These are phyloP conservation scores for Bryum argenteum DNA, from an alignment of 225 moss, liverwort and hornwort species.

Conservation along the genomic window DNA sequence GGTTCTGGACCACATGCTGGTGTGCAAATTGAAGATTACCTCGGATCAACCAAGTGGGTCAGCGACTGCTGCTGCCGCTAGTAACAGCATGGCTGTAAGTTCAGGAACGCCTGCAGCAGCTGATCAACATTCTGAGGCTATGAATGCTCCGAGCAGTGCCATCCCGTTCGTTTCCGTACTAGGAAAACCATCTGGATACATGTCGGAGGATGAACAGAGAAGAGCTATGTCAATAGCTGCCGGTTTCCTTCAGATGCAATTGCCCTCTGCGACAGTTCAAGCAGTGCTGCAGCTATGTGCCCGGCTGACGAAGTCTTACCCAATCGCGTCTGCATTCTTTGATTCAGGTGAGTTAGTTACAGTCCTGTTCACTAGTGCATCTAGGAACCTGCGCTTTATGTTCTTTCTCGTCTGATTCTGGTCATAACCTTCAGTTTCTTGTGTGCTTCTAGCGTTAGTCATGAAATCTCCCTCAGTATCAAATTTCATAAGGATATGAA, in stretches of 20 bases:
- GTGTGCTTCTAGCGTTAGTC: conserved; percentile 18
- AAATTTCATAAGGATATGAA: conserved; percentile 14
- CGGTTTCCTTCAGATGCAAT: conserved; percentile 65
- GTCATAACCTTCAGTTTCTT: conserved; percentile 7
- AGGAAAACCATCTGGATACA: conserved; percentile 77
- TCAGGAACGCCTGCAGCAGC: conserved; percentile 47
- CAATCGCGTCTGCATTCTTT: conserved; percentile 79
- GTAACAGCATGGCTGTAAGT: conserved; percentile 59
- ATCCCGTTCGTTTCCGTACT: conserved; percentile 71
- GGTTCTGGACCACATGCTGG: conserved; percentile 85
- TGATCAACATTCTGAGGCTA: conserved; percentile 41
- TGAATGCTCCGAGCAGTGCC: conserved; percentile 35
- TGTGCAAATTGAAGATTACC: conserved; percentile 78
- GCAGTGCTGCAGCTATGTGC: conserved; percentile 96
- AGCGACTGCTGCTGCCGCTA: conserved; percentile 51
- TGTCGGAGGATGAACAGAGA: conserved; percentile 81
- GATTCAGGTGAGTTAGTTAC: conserved; percentile 54
- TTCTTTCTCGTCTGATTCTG: neutral
- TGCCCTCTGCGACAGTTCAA: conserved; percentile 74
- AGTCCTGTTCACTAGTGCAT: neutral
- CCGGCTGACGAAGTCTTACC: conserved; percentile 81
- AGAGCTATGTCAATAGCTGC: conserved; percentile 78
- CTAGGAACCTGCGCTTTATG: conserved; percentile 8
- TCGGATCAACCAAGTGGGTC: conserved; percentile 60
- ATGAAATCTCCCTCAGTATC: conserved; percentile 2